Conservation (phyloP, 2,329 filamentous ascomycete genomes). For the Cercospora sojina region DNA sequence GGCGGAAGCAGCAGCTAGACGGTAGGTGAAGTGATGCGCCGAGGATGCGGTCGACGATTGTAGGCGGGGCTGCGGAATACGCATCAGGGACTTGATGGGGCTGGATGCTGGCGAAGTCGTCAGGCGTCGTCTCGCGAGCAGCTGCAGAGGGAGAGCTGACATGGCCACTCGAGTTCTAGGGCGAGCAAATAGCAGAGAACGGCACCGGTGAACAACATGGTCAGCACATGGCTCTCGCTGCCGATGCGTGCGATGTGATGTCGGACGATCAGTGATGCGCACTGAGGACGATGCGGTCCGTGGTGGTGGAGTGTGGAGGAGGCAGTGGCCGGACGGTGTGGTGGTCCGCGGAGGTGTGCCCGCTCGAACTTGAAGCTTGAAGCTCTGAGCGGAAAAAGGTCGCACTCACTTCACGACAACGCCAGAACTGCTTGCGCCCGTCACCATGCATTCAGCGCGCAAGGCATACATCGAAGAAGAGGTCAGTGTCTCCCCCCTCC, state of each 20-base stretch:
- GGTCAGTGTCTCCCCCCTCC: conserved; percentile 50
- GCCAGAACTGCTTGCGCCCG: not conserved
- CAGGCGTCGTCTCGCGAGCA: conserved; percentile 22
- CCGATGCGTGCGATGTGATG: not conserved
- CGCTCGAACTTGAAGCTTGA: not conserved
- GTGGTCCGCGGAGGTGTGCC: not conserved
- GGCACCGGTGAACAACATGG: conserved; percentile 25
- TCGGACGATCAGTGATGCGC: not conserved
- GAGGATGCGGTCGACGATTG: conserved; percentile 14
- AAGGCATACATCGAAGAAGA: conserved; percentile 93
- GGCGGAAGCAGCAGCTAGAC: conserved; percentile 39
- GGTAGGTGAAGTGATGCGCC: conserved; percentile 37
- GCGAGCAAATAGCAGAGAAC: conserved; percentile 25
- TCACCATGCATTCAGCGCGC: conserved; percentile 69
- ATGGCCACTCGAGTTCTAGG: conserved; percentile 26
- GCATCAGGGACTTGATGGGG: conserved; percentile 9
- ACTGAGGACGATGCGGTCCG: not conserved
- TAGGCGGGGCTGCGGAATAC: conserved; percentile 5
- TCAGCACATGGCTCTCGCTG: conserved; percentile 4
- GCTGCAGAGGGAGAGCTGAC: conserved; percentile 28
- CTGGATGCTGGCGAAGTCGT: conserved; percentile 26
- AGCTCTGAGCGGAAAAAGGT: not conserved
- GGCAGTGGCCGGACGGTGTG: not conserved
- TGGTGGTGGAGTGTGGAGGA: not conserved
- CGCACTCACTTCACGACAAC: not conserved